Conservation (phyloP, 75 land plant genomes). For the Adiantum capillusveneris region DNA sequence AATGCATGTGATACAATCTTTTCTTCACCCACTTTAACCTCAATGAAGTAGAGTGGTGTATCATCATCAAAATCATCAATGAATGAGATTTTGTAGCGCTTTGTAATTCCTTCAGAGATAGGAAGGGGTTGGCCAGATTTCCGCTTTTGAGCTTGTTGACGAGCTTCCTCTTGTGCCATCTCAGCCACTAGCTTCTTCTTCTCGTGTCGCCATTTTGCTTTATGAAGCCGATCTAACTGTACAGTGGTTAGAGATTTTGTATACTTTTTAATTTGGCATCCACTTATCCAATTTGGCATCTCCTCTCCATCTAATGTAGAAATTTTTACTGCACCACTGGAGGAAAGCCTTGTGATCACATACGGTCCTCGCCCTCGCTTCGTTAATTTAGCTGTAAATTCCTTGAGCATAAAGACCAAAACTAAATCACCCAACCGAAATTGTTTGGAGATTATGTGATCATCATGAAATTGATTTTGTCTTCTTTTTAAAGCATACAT, state of each 20-base stretch:
- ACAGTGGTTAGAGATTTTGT: background rate
- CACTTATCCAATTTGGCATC: no score
- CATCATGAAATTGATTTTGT: background rate
- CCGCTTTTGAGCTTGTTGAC: background rate
- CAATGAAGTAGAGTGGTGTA: no score
- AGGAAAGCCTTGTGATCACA: background rate
- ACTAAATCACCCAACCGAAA: background rate
- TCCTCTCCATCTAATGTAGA: no score
- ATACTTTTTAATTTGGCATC: background rate
- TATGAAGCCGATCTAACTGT: background rate
- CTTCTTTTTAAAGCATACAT: background rate
- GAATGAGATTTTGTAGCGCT: background rate
- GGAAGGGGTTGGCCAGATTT: background rate
- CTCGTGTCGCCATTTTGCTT: background rate
- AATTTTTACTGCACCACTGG: background rate
- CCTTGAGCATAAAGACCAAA: no score
- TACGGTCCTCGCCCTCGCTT: no score
- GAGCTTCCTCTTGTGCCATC: background rate
- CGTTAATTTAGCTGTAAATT: no score
- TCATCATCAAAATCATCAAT: background rate
- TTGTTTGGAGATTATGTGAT: background rate
- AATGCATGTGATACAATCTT: no score
- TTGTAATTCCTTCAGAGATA: background rate
- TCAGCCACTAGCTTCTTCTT: background rate
- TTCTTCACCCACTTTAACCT: no score